phyloP scores from a whole-genome alignment of 331 rosid genomes.

The Acacia pycnantha region DNA sequence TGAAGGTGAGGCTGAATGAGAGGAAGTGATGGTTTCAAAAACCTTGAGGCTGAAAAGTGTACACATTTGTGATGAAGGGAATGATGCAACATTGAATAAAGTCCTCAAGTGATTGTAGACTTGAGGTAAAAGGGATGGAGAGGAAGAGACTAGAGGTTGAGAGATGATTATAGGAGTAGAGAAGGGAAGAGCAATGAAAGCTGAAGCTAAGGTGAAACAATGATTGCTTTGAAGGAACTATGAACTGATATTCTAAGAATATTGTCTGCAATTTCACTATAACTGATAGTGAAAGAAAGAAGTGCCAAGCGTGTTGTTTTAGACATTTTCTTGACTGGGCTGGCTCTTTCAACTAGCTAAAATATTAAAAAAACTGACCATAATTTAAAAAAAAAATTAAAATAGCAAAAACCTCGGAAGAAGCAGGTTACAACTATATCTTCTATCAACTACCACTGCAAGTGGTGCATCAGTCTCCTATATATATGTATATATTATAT shows the following conservation, averaged over 20 bases:
- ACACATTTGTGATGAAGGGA: not conserved
- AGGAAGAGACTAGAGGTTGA: not conserved
- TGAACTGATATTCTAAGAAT: not conserved
- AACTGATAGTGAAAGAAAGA: not conserved
- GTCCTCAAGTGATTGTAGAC: not conserved
- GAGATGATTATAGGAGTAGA: not conserved
- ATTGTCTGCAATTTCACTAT: not conserved
- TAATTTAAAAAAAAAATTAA: too few relatives aligned
- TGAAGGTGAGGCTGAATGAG: not conserved
- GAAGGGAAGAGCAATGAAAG: not conserved
- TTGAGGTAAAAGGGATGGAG: not conserved
- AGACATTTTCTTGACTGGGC: not conserved
- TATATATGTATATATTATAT: too few relatives aligned
- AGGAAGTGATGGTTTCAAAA: not conserved
- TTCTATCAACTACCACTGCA: not conserved
- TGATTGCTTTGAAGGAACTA: not conserved
- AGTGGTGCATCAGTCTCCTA: not conserved
- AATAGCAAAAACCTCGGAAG: too few relatives aligned
- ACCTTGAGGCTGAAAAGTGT: not conserved
- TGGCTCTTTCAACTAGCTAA: not conserved
- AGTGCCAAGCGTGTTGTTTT: not conserved
- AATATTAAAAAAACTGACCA: not conserved
- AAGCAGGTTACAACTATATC: not conserved
- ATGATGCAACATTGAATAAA: not conserved
- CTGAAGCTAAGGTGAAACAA: not conserved